Conservation (phyloP, 495 filamentous ascomycete species). For the Xylaria venustula region DNA sequence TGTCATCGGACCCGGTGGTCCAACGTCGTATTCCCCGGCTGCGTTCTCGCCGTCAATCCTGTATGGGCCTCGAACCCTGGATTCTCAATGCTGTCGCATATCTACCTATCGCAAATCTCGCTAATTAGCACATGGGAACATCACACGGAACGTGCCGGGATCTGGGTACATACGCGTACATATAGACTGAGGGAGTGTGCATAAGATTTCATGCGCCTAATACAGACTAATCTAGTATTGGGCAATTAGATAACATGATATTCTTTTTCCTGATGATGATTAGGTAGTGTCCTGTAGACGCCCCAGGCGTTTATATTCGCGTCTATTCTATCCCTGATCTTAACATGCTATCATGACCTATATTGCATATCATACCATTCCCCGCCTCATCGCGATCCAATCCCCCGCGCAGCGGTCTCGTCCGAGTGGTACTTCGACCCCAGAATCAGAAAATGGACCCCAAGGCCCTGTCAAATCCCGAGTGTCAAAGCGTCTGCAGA, state of each 20-base stretch:
- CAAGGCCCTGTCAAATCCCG: not conserved
- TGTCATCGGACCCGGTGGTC: too few species aligned
- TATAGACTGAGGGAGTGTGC: too few species aligned
- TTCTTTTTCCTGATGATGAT: too few species aligned
- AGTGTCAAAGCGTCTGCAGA: conserved; percentile 11
- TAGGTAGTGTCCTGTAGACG: not conserved
- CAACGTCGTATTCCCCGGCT: not conserved
- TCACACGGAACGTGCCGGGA: too few species aligned
- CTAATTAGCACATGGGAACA: not conserved
- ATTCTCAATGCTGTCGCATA: not conserved
- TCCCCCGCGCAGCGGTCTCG: not conserved
- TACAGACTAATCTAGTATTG: too few species aligned
- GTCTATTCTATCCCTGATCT: not conserved
- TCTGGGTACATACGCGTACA: too few species aligned
- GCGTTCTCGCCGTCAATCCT: not conserved
- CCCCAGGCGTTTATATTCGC: not conserved
- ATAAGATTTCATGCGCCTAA: too few species aligned
- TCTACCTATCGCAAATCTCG: not conserved
- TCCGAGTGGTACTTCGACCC: not conserved
- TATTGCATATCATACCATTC: not conserved
- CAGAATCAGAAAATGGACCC: not conserved
- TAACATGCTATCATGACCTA: not conserved
- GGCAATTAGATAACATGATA: too few species aligned
- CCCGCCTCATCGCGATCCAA: not conserved
- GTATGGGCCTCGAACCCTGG: not conserved